These are phyloP conservation scores for Neurospora crassa DNA, from an alignment of 2,329 filamentous ascomycete genomes.

Conservation along the genomic window DNA sequence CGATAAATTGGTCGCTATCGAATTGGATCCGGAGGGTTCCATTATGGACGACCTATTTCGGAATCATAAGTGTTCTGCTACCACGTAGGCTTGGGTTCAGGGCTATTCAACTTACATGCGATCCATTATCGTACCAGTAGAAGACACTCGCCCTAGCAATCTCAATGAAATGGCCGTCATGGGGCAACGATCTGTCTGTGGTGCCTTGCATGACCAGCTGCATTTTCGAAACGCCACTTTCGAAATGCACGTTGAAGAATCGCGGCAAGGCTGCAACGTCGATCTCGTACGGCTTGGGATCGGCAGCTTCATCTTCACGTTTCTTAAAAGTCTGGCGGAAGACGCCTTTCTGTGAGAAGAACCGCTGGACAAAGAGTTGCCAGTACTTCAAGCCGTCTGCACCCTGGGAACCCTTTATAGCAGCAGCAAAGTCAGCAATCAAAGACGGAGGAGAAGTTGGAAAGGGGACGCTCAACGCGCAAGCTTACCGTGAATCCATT, in stretches of 20 bases:
- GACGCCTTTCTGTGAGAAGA: slow-evolving; percentile 70
- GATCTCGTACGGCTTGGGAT: slow-evolving; percentile 76
- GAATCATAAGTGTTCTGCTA: slow-evolving; percentile 18
- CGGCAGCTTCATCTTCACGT: slow-evolving; percentile 42
- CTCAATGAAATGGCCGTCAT: slow-evolving; percentile 63
- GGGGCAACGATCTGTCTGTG: slow-evolving; percentile 45
- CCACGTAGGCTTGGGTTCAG: background rate
- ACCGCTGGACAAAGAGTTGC: slow-evolving; percentile 68
- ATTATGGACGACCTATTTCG: slow-evolving; percentile 59
- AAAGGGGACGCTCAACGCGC: background rate
- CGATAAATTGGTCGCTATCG: slow-evolving; percentile 68
- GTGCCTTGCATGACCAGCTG: slow-evolving; percentile 67
- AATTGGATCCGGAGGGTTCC: slow-evolving; percentile 74
- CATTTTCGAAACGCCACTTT: slow-evolving; percentile 75
- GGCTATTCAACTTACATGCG: slow-evolving; percentile 52
- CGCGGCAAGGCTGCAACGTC: slow-evolving; percentile 70
- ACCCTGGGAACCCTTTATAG: slow-evolving; percentile 42
- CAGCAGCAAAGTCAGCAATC: slow-evolving; percentile 13
- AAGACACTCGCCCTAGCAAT: slow-evolving; percentile 71
- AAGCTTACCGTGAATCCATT: slow-evolving; percentile 44
- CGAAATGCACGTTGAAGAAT: slow-evolving; percentile 85
- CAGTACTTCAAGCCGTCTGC: slow-evolving; percentile 66
- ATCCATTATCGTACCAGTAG: slow-evolving; percentile 79
- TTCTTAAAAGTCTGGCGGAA: slow-evolving; percentile 59
- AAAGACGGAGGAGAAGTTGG: slow-evolving; percentile 2